These are phyloP conservation scores for Botryosphaeria agaves DNA, from an alignment of 2,329 filamentous ascomycete genomes.

Conservation along the genomic window DNA sequence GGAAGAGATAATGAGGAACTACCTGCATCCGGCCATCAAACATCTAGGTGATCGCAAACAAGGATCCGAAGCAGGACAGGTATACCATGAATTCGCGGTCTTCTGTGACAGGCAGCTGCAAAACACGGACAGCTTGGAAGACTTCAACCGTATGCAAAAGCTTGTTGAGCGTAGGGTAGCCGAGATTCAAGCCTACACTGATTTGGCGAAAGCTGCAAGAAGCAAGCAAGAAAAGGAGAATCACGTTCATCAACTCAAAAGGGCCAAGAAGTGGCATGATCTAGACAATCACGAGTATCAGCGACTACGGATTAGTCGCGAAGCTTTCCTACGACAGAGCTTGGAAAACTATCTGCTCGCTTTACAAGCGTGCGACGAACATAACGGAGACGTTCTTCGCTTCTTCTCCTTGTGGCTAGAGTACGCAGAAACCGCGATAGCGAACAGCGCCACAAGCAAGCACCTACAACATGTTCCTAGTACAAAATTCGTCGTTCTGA, in stretches of 20 bases:
- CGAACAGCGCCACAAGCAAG: slow-evolving; percentile 59
- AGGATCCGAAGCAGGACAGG: slow-evolving; percentile 62
- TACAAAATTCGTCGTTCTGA: slow-evolving; percentile 77
- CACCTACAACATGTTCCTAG: slow-evolving; percentile 63
- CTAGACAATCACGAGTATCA: slow-evolving; percentile 78
- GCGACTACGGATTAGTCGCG: slow-evolving; percentile 56
- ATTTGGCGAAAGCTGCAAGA: slow-evolving; percentile 32
- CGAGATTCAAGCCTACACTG: slow-evolving; percentile 59
- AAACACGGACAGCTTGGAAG: slow-evolving; percentile 68
- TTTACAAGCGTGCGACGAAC: slow-evolving; percentile 67
- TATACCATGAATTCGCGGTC: slow-evolving; percentile 85
- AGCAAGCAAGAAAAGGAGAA: slow-evolving; percentile 32
- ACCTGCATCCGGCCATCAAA: slow-evolving; percentile 67
- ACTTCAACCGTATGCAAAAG: slow-evolving; percentile 63
- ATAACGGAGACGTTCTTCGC: slow-evolving; percentile 76
- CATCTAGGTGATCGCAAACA: slow-evolving; percentile 54
- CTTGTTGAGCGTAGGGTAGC: slow-evolving; percentile 65
- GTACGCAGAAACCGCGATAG: slow-evolving; percentile 54
- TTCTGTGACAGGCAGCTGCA: slow-evolving; percentile 94
- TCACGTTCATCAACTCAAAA: slow-evolving; percentile 38
- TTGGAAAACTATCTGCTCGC: slow-evolving; percentile 86
- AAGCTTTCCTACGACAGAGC: slow-evolving; percentile 72
- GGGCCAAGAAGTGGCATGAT: slow-evolving; percentile 76
- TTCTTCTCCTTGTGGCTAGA: slow-evolving; percentile 94
- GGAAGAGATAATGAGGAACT: slow-evolving; percentile 73